These are phyloP conservation scores for Collybiopsis luxurians DNA, from an alignment of 768 basidiomycete species.

Conservation along the genomic window DNA sequence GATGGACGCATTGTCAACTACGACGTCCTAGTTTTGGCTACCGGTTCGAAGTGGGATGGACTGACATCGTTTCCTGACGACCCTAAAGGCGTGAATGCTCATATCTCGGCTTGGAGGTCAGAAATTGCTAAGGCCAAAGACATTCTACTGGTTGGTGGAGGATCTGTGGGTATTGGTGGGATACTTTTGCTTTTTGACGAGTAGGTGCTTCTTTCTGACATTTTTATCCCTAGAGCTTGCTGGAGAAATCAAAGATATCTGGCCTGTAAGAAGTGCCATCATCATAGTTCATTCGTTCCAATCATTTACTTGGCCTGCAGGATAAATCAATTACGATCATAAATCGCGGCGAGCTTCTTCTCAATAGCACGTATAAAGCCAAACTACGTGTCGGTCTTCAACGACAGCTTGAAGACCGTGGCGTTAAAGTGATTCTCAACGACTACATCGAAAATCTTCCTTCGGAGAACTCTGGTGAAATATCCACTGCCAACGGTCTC, in stretches of 20 bases:
- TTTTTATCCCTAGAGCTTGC: constrained; percentile 18
- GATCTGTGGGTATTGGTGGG: constrained; percentile 50
- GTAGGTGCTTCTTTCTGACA: constrained; percentile 9
- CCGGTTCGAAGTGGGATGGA: constrained; percentile 56
- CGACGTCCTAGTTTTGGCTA: constrained; percentile 54
- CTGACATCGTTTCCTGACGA: constrained; percentile 47
- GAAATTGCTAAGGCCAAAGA: constrained; percentile 36
- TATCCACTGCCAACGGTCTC: constrained; percentile 38
- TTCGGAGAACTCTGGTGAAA: constrained; percentile 32
- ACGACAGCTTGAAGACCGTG: constrained; percentile 28
- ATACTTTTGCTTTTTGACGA: neutral
- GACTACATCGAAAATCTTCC: constrained; percentile 40
- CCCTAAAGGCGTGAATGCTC: constrained; percentile 21
- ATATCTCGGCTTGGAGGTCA: constrained; percentile 25
- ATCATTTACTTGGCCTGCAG: no score
- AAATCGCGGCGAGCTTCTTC: constrained; percentile 36
- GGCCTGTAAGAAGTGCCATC: constrained; percentile 15
- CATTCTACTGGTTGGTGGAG: constrained; percentile 56
- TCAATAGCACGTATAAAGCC: constrained; percentile 41
- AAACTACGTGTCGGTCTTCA: constrained; percentile 38
- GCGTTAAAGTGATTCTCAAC: constrained; percentile 31
- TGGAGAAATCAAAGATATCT: constrained; percentile 21
- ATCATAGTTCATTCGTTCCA: no score
- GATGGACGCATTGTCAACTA: constrained; percentile 50
- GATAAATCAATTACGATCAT: constrained; percentile 47